These are phyloP conservation scores for Calamus simplicifolius DNA, from an alignment of 176 grass and related monocot genomes.

Conservation along the genomic window DNA sequence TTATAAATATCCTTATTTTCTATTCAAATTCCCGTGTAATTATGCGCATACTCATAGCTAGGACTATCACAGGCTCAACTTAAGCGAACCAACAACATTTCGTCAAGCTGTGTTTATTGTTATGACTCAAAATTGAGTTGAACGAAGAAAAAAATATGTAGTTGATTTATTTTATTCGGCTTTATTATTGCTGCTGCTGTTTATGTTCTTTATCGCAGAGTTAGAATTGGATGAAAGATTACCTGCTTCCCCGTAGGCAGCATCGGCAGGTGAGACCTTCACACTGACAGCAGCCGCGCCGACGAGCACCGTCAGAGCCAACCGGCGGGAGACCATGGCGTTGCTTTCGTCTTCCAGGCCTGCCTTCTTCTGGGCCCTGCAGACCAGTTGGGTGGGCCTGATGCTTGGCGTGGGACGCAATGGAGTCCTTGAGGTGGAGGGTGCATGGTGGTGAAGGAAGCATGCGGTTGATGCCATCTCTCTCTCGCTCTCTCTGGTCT, in stretches of 20 bases:
- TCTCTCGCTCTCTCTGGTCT: not conserved
- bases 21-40: no score
- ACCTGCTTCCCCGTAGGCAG: constrained; percentile 94
- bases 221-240: not conserved
- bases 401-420: constrained; percentile 15
- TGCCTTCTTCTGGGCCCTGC: constrained; percentile 57
- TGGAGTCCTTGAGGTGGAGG: constrained; percentile 33
- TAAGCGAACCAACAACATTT: no score
- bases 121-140: no score
- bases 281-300: constrained; percentile 43
- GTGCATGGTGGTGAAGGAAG: constrained; percentile 56
- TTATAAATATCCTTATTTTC: no score
- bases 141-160: no score
- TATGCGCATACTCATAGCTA: no score
- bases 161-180: no score
- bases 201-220: no score
- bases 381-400: constrained; percentile 44
- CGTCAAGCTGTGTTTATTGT: no score
- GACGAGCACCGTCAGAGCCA: constrained; percentile 57
- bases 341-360: not conserved
- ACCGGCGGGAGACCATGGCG: constrained; percentile 42
- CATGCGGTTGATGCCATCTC: constrained; percentile 83
- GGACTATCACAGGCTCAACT: no score
- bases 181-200: no score
- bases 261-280: constrained; percentile 67